phyloP scores from a whole-genome alignment of 495 filamentous ascomycete genomes.

The Penicillium turbatum region DNA sequence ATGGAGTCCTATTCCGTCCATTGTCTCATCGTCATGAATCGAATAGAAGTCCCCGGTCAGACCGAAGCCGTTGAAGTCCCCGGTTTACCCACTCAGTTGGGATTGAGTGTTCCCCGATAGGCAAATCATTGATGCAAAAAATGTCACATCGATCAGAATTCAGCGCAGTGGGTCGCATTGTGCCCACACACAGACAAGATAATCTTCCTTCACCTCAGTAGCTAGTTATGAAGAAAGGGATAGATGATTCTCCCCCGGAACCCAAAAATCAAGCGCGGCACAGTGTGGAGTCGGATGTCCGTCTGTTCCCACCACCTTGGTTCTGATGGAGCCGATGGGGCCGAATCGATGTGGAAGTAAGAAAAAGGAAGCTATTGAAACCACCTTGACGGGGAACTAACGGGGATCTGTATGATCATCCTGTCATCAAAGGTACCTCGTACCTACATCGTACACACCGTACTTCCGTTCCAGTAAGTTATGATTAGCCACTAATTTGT shows the following conservation, averaged over 20 bases:
- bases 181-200: neutral
- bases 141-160: neutral
- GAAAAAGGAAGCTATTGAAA: constrained; percentile 9
- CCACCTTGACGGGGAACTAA: neutral
- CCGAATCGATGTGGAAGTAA: neutral
- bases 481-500: neutral
- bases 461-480: constrained; percentile 3
- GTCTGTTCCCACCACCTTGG: neutral
- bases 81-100: neutral
- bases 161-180: neutral
- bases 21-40: constrained; percentile 1
- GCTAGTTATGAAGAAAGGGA: neutral
- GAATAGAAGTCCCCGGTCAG: neutral
- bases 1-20: neutral
- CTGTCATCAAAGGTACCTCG: constrained; percentile 8
- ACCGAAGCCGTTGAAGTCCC: neutral
- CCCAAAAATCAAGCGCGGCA: constrained; percentile 5
- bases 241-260: neutral
- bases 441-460: neutral
- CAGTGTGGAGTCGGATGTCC: neutral
- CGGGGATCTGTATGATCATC: constrained; percentile 13
- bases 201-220: neutral
- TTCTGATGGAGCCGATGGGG: constrained; percentile 1
- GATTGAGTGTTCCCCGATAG: neutral
- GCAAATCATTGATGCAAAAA: neutral